A percentile compares a stretch with the other conserved stretches of the same genome.
Evolutionary conservation across 257 asterid genomes (phyloP).

Genomic region (Solanum piurae): DNA sequence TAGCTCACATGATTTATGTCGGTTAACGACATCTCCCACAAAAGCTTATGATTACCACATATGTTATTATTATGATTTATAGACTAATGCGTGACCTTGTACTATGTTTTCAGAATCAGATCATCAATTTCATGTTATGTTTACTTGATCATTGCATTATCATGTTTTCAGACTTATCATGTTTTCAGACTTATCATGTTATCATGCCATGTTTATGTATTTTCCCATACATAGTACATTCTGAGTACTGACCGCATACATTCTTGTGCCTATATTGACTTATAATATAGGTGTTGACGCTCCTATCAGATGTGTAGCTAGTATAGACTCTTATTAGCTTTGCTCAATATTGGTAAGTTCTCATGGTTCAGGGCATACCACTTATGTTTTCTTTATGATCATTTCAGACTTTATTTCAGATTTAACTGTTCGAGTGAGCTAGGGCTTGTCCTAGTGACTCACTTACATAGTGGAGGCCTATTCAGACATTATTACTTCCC

Average conservation of each 20-base stretch:
- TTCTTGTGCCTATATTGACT: not conserved
- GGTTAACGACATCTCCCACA: not conserved
- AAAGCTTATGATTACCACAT: not conserved
- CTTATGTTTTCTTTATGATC: not conserved
- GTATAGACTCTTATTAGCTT: not conserved
- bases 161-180: not conserved
- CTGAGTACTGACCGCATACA: not conserved
- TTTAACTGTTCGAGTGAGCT: not conserved
- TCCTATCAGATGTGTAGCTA: not conserved
- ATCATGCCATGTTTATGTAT: not conserved
- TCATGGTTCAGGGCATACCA: not conserved
- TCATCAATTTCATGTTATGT: not conserved
- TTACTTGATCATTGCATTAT: not conserved
- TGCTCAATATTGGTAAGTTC: not conserved
- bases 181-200: too few relatives aligned
- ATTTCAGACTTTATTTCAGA: not conserved
- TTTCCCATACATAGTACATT: not conserved
- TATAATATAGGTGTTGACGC: not conserved
- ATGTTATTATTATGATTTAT: not conserved
- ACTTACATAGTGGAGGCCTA: not conserved
- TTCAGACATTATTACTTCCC: not conserved
- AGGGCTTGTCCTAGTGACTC: not conserved
- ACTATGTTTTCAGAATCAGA: not conserved
- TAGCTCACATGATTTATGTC: not conserved
- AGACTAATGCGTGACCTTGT: not conserved